Conservation (phyloP, 805 yeast genomes). For the Cyberlindnera samutprakarnensis region DNA sequence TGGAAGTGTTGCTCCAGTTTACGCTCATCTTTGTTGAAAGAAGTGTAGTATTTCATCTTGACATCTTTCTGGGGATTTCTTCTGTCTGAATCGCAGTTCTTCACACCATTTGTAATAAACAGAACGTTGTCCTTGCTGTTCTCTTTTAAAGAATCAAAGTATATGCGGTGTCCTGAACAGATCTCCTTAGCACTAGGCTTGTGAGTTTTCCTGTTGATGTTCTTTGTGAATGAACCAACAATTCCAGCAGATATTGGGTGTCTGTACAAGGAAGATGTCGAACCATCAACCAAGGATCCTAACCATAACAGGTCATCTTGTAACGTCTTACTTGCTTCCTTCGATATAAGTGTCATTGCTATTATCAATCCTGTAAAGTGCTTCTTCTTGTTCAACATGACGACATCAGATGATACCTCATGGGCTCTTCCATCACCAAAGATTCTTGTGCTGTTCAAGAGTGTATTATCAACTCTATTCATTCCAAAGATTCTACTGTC, state of each 20-base stretch:
- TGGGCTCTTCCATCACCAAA: constrained; percentile 4
- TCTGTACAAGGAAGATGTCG: constrained; percentile 2
- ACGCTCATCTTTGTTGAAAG: constrained; percentile 3
- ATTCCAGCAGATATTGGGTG: constrained; percentile 1
- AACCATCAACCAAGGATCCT: constrained; percentile 21
- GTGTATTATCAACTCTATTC: constrained; percentile 1
- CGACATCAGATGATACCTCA: constrained; percentile 7
- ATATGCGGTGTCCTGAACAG: constrained; percentile 12
- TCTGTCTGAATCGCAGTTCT: constrained; percentile 7
- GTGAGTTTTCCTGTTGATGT: constrained; percentile 9
- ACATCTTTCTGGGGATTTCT: constrained; percentile 6
- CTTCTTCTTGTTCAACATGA: constrained; percentile 8
- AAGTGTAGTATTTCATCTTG: constrained; percentile 3
- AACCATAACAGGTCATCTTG: constrained; percentile 25
- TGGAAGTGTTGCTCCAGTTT: constrained; percentile 2
- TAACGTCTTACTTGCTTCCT: constrained; percentile 21
- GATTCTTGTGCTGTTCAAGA: neutral
- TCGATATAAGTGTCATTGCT: constrained; percentile 12
- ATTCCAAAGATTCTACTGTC: constrained; percentile 10
- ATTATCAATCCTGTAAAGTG: constrained; percentile 21
- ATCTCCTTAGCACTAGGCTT: constrained; percentile 11
- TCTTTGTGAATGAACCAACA: constrained; percentile 10
- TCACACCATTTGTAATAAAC: constrained; percentile 12
- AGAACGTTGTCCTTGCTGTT: constrained; percentile 1
- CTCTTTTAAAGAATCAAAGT: constrained; percentile 2